Conservation (phyloP, 78 protist genomes). For the Anaeramoeba flamelloides region DNA sequence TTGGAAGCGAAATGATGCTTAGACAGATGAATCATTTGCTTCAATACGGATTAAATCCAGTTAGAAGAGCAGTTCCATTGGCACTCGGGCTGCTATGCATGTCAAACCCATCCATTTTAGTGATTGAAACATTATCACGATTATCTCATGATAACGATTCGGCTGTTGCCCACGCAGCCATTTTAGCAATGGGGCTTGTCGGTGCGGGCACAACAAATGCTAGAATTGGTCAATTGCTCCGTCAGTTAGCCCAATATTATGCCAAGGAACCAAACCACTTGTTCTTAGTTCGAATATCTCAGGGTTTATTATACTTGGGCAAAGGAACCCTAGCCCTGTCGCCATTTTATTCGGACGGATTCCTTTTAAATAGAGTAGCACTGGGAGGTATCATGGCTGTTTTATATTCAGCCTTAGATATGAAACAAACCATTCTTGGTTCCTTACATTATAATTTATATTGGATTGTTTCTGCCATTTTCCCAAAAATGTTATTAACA, state of each 20-base stretch:
- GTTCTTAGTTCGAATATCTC: slow-evolving; percentile 17
- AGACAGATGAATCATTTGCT: slow-evolving; percentile 71
- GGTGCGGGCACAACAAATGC: slow-evolving; percentile 92
- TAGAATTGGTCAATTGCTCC: slow-evolving; percentile 63
- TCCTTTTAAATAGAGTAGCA: slow-evolving; percentile 45
- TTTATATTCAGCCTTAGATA: too few relatives aligned
- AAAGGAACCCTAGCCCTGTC: slow-evolving; percentile 76
- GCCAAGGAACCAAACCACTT: slow-evolving; percentile 21
- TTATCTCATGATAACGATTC: slow-evolving; percentile 74
- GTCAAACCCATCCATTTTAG: slow-evolving; percentile 47
- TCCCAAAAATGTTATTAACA: slow-evolving; percentile 68
- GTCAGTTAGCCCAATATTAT: slow-evolving; percentile 66
- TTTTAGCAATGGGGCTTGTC: slow-evolving; percentile 44
- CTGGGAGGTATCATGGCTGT: slow-evolving; percentile 18
- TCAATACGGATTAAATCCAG: slow-evolving; percentile 14
- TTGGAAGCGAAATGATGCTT: slow-evolving; percentile 77
- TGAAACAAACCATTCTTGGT: too few relatives aligned
- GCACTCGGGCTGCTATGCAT: slow-evolving; percentile 69
- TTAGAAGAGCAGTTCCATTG: slow-evolving; percentile 70
- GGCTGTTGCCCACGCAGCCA: slow-evolving; percentile 25
- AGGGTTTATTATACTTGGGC: slow-evolving; percentile 83
- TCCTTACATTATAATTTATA: slow-evolving; percentile 69
- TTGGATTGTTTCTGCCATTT: slow-evolving; percentile 40
- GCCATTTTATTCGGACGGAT: slow-evolving; percentile 66
- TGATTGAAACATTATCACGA: slow-evolving; percentile 39